These are phyloP conservation scores for Geranium brycei DNA, from an alignment of 345 rosid genomes.

Conservation along the genomic window DNA sequence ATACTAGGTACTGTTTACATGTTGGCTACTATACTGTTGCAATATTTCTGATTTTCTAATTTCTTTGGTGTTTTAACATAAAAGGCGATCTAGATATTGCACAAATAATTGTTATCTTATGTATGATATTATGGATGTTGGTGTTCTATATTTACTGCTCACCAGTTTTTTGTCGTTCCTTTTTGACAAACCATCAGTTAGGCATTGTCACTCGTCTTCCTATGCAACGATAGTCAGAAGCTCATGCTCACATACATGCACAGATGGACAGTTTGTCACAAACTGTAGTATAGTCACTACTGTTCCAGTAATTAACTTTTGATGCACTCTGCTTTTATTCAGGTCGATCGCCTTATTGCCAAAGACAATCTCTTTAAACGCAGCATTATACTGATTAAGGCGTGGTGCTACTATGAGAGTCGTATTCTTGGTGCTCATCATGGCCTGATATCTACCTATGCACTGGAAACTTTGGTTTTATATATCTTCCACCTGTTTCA, in stretches of 20 bases:
- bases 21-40: background rate
- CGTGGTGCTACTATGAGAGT: slow-evolving; percentile 92
- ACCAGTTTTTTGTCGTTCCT: too few relatives aligned
- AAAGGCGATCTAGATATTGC: too few relatives aligned
- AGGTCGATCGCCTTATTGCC: slow-evolving; percentile 60
- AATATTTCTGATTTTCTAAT: background rate
- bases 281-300: slow-evolving; percentile 1
- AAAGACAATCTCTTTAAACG: slow-evolving; percentile 75
- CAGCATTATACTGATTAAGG: slow-evolving; percentile 70
- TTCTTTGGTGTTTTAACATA: too few relatives aligned
- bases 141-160: too few relatives aligned
- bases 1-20: background rate
- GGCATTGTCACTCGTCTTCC: background rate
- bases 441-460: slow-evolving; percentile 82
- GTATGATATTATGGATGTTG: too few relatives aligned
- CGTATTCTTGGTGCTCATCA: slow-evolving; percentile 88
- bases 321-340: slow-evolving; percentile 10
- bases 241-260: background rate
- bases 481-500: slow-evolving; percentile 74
- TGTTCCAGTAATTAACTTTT: slow-evolving; percentile 13
- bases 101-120: too few relatives aligned
- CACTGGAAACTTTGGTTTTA: slow-evolving; percentile 74
- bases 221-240: background rate
- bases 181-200: background rate
- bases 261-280: background rate